Conservation (phyloP, 768 basidiomycete species). For the Tephrocybe sp. region DNA sequence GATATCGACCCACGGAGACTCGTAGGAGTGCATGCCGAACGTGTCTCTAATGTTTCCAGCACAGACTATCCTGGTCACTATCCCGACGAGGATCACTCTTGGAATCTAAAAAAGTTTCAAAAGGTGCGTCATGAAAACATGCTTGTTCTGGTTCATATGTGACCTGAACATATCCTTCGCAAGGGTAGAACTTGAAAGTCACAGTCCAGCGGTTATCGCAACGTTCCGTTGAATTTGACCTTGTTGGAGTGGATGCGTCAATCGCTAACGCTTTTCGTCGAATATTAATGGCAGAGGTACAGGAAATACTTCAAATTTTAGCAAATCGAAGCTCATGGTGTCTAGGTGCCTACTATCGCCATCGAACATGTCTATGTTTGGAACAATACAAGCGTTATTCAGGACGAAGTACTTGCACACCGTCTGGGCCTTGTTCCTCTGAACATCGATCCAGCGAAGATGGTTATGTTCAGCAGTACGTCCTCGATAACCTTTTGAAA, state of each 20-base stretch:
- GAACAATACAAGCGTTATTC: slow-evolving; percentile 93
- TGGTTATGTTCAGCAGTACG: slow-evolving; percentile 52
- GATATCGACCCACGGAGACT: slow-evolving; percentile 41
- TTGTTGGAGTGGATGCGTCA: slow-evolving; percentile 93
- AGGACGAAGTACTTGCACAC: slow-evolving; percentile 90
- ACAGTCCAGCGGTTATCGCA: slow-evolving; percentile 78
- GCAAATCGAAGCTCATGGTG: not conserved
- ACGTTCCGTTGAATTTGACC: slow-evolving; percentile 88
- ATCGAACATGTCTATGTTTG: slow-evolving; percentile 91
- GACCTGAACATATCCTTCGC: slow-evolving; percentile 20
- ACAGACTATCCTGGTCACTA: slow-evolving; percentile 91
- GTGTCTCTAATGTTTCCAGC: slow-evolving; percentile 77
- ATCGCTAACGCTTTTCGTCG: slow-evolving; percentile 94
- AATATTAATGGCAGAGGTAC: slow-evolving; percentile 91
- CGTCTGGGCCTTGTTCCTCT: slow-evolving; percentile 91
- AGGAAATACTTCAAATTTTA: slow-evolving; percentile 17
- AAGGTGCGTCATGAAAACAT: slow-evolving; percentile 47
- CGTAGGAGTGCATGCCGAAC: slow-evolving; percentile 68
- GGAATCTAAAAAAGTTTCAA: slow-evolving; percentile 75
- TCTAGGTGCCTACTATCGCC: slow-evolving; percentile 84
- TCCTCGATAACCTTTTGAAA: not conserved
- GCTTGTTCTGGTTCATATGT: slow-evolving; percentile 8
- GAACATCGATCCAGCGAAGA: slow-evolving; percentile 73
- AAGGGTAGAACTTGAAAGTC: slow-evolving; percentile 67
- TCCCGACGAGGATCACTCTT: slow-evolving; percentile 80